Percentiles rank a stretch among this genome's conserved stretches.
Evolutionary conservation across 169 alveolate genomes (phyloP).

Genomic region (Plasmodium falciparum): DNA sequence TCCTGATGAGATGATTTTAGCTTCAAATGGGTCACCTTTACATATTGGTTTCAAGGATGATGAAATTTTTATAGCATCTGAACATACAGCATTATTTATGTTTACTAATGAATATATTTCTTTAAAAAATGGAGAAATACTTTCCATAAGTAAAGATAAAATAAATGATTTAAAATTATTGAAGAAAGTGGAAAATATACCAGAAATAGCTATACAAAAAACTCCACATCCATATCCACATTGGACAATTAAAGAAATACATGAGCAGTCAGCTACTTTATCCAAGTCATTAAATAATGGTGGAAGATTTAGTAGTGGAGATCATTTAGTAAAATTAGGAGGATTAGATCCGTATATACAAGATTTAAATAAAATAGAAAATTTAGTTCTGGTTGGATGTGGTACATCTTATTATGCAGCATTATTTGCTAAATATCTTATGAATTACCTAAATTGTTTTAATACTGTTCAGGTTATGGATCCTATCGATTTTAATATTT

Average conservation of each 20-base stretch:
- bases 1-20: slow-evolving; percentile 92
- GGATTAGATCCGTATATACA: slow-evolving; percentile 73
- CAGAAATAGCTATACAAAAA: slow-evolving; percentile 82
- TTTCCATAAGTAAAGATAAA: slow-evolving; percentile 86
- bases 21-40: slow-evolving; percentile 95
- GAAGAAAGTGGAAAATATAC: slow-evolving; percentile 50
- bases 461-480: slow-evolving; percentile 91
- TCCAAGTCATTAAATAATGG: slow-evolving; percentile 71
- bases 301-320: slow-evolving; percentile 38
- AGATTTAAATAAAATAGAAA: slow-evolving; percentile 83
- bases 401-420: slow-evolving; percentile 95
- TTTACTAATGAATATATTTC: slow-evolving; percentile 93
- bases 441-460: slow-evolving; percentile 89
- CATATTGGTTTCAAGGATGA: slow-evolving; percentile 91
- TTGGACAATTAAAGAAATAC: slow-evolving; percentile 94
- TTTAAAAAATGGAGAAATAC: slow-evolving; percentile 92
- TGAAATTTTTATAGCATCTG: slow-evolving; percentile 93
- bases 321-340: slow-evolving; percentile 71
- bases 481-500: slow-evolving; percentile 91
- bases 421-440: slow-evolving; percentile 89
- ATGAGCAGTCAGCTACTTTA: slow-evolving; percentile 88
- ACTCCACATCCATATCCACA: slow-evolving; percentile 91
- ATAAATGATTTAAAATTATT: slow-evolving; percentile 82
- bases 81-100: slow-evolving; percentile 94
- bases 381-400: slow-evolving; percentile 93